These are phyloP conservation scores for Tetracladium setigerum DNA, from an alignment of 495 filamentous ascomycete species.

Conservation along the genomic window DNA sequence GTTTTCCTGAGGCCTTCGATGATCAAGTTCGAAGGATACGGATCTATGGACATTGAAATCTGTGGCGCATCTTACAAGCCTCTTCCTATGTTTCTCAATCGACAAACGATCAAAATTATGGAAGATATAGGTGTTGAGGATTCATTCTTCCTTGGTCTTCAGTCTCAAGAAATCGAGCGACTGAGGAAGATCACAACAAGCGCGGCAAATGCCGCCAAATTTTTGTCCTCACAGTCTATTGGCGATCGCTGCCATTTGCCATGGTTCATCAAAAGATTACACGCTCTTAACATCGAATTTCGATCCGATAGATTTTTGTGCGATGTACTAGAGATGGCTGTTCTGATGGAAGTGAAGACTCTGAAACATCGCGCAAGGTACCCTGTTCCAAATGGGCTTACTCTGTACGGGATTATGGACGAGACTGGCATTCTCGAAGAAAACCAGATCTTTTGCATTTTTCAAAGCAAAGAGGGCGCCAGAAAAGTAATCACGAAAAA, in stretches of 20 bases:
- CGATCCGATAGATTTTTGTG: constrained; percentile 57
- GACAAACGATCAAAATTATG: constrained; percentile 73
- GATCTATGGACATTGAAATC: constrained; percentile 57
- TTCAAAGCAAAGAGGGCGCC: constrained; percentile 33
- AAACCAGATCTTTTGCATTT: constrained; percentile 49
- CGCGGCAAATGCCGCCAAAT: constrained; percentile 50
- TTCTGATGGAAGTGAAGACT: constrained; percentile 56
- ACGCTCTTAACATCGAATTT: constrained; percentile 50
- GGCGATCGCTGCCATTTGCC: constrained; percentile 46
- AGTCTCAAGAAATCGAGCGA: constrained; percentile 45
- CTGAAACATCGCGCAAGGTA: constrained; percentile 75
- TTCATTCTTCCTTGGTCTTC: constrained; percentile 52
- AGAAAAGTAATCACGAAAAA: constrained; percentile 21
- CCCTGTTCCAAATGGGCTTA: constrained; percentile 56
- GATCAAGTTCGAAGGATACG: constrained; percentile 62
- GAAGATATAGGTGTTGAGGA: constrained; percentile 57
- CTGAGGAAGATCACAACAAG: constrained; percentile 48
- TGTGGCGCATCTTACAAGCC: constrained; percentile 59
- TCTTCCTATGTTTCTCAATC: constrained; percentile 63
- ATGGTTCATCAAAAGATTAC: constrained; percentile 47
- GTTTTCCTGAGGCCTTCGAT: constrained; percentile 64
- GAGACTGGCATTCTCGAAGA: constrained; percentile 64
- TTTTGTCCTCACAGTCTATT: constrained; percentile 49
- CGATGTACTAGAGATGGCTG: constrained; percentile 52
- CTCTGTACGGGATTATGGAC: constrained; percentile 76